Base-by-base conservation (phyloP, 306 rosid species). In the Cicer chorassanicum region DNA sequence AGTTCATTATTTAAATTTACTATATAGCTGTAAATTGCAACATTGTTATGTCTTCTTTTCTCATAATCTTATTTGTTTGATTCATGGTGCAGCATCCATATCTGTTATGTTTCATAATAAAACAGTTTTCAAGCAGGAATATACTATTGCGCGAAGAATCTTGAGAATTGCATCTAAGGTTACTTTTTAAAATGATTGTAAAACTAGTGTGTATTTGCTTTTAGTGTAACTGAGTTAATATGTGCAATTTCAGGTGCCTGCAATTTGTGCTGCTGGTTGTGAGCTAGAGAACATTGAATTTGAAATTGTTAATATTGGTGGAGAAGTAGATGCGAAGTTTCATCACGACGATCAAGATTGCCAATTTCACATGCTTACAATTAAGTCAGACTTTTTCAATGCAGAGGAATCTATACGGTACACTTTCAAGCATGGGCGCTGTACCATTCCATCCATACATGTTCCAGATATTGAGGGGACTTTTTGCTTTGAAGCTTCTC, bases 381-480 rank as follows among this genome's bases (percentile, higher is more conserved):
- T 89, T 57, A 84, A 74, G 81, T 77, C 85, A 5, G 86, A 60
- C 39, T 67, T 76, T 19, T 60, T 14, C 34, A 55, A n/a, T 19
- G 46, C 68, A 7, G 85, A 73, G 63, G 80, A 82, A 9, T 78
- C 76, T 29, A 54, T 82, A 24, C 87, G 78, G 10, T 83, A 78
- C 67, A 71, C 77, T 63, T 86, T 89, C 64, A 82, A 82, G 80
- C 82, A 79, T 39, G 93, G 93, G 8, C 53, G 82, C 1, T 85
- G 89, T 68, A 72, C 74, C 6, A 69, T 89, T 70, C 83, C 71
- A 11, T 44, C 73, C 38, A 79, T 87, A 29, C 59, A 38, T 36
- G 15, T 89, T 60, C 88, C 93, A 36, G 73, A 40, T 5, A 74
- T 21, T 8, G 78, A 68, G 40, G 85, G 72, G 70, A 68, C 24